Evolutionary conservation across 208 protist genomes (phyloP).

Genomic region (Leishmania mexicana): DNA sequence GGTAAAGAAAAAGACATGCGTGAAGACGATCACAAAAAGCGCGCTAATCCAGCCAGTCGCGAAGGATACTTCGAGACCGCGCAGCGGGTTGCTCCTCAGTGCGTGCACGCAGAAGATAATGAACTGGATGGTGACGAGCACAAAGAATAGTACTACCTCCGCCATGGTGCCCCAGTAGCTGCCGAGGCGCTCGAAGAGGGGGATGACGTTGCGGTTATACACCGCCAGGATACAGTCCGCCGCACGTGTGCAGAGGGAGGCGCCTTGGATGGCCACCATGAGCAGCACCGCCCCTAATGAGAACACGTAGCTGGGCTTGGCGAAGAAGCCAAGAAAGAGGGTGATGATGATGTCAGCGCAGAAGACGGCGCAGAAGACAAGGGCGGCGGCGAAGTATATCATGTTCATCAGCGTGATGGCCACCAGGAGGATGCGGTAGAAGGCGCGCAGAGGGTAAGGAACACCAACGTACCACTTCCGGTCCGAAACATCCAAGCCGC

Average conservation of each 20-base stretch:
- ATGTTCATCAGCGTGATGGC: conserved; percentile 42
- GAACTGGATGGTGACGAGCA: conserved; percentile 45
- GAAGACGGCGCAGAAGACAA: conserved; percentile 56
- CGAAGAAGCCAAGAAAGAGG: conserved; percentile 66
- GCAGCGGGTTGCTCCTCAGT: conserved; percentile 32
- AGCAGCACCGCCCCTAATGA: conserved; percentile 51
- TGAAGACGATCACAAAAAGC: conserved; percentile 40
- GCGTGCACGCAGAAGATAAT: conserved; percentile 63
- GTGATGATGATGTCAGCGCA: conserved; percentile 44
- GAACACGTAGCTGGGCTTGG: conserved; percentile 59
- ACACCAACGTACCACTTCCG: conserved; percentile 58
- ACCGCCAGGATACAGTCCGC: conserved; percentile 44
- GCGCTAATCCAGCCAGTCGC: conserved; percentile 65
- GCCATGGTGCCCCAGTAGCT: conserved; percentile 37
- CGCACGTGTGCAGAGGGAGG: conserved; percentile 50
- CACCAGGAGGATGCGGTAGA: conserved; percentile 40
- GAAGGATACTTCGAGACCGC: conserved; percentile 57
- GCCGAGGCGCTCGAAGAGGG: conserved; percentile 49
- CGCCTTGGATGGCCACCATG: conserved; percentile 49
- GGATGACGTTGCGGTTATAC: conserved; percentile 46
- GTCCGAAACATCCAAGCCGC: conserved; percentile 34
- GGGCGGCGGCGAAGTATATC: conserved; percentile 51
- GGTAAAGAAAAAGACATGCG: conserved; percentile 67
- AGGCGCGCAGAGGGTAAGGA: conserved; percentile 40
- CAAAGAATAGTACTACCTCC: conserved; percentile 48